Percentiles rank a stretch among this genome's conserved stretches.
These are phyloP conservation scores for Favolaschia claudopus DNA, from an alignment of 768 basidiomycete species.

Conservation along the genomic window DNA sequence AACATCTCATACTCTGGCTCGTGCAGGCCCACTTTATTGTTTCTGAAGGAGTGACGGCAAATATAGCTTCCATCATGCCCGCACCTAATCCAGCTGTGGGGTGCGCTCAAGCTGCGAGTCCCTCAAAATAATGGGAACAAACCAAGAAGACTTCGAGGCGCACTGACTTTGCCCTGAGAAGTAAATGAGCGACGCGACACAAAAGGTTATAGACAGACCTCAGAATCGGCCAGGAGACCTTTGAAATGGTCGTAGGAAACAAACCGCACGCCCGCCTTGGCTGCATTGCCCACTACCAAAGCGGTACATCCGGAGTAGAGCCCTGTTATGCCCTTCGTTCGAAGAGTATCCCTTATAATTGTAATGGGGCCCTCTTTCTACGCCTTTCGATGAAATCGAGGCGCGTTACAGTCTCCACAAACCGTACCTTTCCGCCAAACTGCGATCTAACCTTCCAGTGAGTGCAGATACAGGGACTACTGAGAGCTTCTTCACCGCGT, in stretches of 20 bases:
- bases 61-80: slow-evolving; percentile 89
- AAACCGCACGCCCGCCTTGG: slow-evolving; percentile 96
- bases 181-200: slow-evolving; percentile 1
- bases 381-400: background rate
- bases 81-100: slow-evolving; percentile 80
- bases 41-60: slow-evolving; percentile 97
- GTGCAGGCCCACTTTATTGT: slow-evolving; percentile 86
- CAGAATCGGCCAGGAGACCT: slow-evolving; percentile 75
- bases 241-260: slow-evolving; percentile 96
- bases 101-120: background rate
- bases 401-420: background rate
- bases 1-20: no score
- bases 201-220: slow-evolving; percentile 56
- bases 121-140: background rate
- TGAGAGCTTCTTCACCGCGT: no score
- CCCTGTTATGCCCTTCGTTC: slow-evolving; percentile 77
- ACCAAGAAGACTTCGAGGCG: slow-evolving; percentile 84
- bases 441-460: no score
- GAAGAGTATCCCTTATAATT: slow-evolving; percentile 78
- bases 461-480: no score
- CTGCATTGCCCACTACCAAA: slow-evolving; percentile 87
- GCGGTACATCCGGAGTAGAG: slow-evolving; percentile 95
- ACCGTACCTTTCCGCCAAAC: slow-evolving; percentile 78
- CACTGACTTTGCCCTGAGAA: slow-evolving; percentile 87
- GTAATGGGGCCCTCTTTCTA: slow-evolving; percentile 72